Evolutionary conservation across 2,329 filamentous ascomycete species (phyloP), one percentile per base, ranked within the genome.

Genomic region (Hymenoscyphus fructigenus): DNA sequence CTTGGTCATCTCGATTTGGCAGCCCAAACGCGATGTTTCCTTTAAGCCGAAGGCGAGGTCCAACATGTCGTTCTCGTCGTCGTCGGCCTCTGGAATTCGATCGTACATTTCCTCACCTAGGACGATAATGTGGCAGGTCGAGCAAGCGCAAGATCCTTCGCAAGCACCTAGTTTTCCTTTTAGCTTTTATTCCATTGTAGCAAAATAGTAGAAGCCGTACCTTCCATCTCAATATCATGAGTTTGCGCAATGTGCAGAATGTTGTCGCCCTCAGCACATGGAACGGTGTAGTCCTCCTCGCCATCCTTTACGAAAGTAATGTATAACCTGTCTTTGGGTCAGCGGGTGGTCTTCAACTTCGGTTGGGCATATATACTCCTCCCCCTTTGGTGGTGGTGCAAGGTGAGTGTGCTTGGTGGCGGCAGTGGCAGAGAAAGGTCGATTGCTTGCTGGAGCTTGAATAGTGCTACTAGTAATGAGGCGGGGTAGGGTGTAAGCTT

Each of bases 211-310:
- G 10, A 10, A 14, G 1, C 15, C 29, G 32, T 76, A 85, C 86
- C 93, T 82, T 99, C 95, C 94, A 99, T 98, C 78, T 99, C 95
- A 53, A 99, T 82, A 75, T 98, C 94, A 78, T 98, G 87, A 57
- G 91, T 92, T 77, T 97, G 94, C 26, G 94, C 95, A 74, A 99
- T 94, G 75, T 98, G 94, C 62, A 99, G 84, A 62, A 99, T 82
- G 78, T 99, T 99, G 78, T 97, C 93, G 59, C 95, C 95, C 72
- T 91, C 88, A 15, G 87, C 83, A 9, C 97, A 94, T 66, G 90
- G 88, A 73, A 97, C 87, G 66, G 89, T 91, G 77, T 91, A 84
- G 70, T 88, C 84, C 34, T 86, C 82, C 60, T 89, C 89, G 23
- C 97, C 93, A 79, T 98, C 97, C 78, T 97, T 93, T 71, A 98